Conservation (phyloP, 192 early-diverging fungal species). For the Coemansia sp. region DNA sequence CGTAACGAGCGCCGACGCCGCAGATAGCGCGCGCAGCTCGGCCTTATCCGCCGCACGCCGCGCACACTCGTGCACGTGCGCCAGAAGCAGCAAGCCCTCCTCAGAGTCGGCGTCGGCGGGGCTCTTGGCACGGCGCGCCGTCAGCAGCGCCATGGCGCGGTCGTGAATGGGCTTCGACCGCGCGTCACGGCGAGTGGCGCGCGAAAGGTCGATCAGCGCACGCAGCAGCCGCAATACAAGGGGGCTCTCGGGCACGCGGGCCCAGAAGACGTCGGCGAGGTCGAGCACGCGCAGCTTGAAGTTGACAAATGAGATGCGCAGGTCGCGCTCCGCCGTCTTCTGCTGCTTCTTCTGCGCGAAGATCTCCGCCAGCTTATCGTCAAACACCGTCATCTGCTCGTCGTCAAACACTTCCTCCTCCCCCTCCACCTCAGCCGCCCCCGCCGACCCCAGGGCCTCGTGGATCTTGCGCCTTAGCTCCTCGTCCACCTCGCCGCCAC, state of each 20-base stretch:
- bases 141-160: slow-evolving; percentile 66
- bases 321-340: slow-evolving; percentile 79
- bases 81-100: slow-evolving; percentile 61
- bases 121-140: slow-evolving; percentile 61
- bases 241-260: slow-evolving; percentile 64
- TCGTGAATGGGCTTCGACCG: slow-evolving; percentile 66
- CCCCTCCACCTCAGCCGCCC: slow-evolving; percentile 24
- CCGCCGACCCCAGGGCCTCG: slow-evolving; percentile 60
- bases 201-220: slow-evolving; percentile 66
- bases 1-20: slow-evolving; percentile 60
- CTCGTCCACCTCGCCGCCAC: slow-evolving; percentile 64
- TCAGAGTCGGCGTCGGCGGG: slow-evolving; percentile 59
- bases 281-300: slow-evolving; percentile 91
- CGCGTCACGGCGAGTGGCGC: slow-evolving; percentile 54
- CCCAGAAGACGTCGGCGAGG: slow-evolving; percentile 75
- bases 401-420: slow-evolving; percentile 71
- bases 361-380: slow-evolving; percentile 91
- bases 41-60: slow-evolving; percentile 59
- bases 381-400: slow-evolving; percentile 87
- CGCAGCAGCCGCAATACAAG: slow-evolving; percentile 72
- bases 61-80: slow-evolving; percentile 72
- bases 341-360: slow-evolving; percentile 81
- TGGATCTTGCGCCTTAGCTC: slow-evolving; percentile 72
- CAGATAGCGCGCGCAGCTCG: slow-evolving; percentile 55
- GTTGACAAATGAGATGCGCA: slow-evolving; percentile 78